Evolutionary conservation across 2,329 filamentous ascomycete species (phyloP).

Genomic region (Apiospora malaysiana): DNA sequence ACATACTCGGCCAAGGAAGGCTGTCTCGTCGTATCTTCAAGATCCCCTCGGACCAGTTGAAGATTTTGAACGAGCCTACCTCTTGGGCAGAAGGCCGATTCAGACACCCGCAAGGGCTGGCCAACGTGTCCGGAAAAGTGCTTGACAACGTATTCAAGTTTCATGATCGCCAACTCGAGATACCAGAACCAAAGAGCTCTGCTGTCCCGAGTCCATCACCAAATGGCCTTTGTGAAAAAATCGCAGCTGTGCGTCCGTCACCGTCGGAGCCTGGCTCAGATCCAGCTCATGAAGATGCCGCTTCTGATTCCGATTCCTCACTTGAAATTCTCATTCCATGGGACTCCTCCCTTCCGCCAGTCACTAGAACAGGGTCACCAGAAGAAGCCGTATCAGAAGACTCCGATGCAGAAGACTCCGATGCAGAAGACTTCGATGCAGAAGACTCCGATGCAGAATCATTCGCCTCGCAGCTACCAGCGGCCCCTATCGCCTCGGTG

Average conservation of each 20-base stretch:
- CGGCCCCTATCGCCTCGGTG: not conserved
- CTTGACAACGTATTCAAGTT: slow-evolving; percentile 28
- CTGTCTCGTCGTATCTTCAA: slow-evolving; percentile 49
- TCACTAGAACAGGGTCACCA: not conserved
- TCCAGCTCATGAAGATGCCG: not conserved
- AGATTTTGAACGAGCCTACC: slow-evolving; percentile 51
- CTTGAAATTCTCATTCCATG: slow-evolving; percentile 4
- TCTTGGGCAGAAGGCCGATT: slow-evolving; percentile 43
- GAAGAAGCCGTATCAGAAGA: not conserved
- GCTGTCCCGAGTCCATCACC: not conserved
- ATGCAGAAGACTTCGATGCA: not conserved
- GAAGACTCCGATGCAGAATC: not conserved
- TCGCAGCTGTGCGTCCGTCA: not conserved
- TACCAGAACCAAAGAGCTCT: not conserved
- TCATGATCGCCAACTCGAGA: not conserved
- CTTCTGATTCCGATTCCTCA: not conserved
- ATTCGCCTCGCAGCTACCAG: slow-evolving; percentile 6
- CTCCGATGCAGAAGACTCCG: not conserved
- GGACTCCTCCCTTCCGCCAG: slow-evolving; percentile 13
- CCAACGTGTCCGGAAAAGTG: slow-evolving; percentile 43
- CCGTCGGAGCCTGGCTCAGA: not conserved
- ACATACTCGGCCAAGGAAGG: slow-evolving; percentile 37
- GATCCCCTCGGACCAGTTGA: slow-evolving; percentile 55
- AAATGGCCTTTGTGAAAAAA: not conserved
- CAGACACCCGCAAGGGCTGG: slow-evolving; percentile 31